Evolutionary conservation across 441 rosid genomes (phyloP).

Genomic region (Pelargonium fulgidum): DNA sequence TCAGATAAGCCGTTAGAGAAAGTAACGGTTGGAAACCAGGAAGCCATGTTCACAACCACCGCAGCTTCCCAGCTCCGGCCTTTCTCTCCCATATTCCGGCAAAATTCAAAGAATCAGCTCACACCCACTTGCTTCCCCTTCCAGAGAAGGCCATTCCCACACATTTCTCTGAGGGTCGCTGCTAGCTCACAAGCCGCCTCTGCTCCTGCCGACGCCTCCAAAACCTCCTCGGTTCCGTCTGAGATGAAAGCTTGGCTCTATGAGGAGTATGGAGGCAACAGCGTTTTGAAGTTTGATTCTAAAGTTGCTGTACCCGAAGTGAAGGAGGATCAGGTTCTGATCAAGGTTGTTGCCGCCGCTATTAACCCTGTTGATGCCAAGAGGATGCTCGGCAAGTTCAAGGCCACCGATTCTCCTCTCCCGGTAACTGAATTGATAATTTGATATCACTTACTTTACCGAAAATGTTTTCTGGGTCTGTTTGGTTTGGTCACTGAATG

Average conservation of each 20-base stretch:
- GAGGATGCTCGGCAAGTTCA: conserved; percentile 77
- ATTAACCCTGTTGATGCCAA: conserved; percentile 86
- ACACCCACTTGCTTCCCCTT: background rate
- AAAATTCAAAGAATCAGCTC: conserved; percentile 17
- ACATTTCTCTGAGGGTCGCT: conserved; percentile 31
- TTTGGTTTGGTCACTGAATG: too few species aligned
- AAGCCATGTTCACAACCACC: conserved; percentile 37
- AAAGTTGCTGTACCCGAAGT: conserved; percentile 61
- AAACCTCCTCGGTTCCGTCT: conserved; percentile 35
- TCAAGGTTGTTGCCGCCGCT: conserved; percentile 81
- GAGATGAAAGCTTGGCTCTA: conserved; percentile 85
- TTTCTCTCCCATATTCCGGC: conserved; percentile 27
- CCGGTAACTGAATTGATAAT: conserved; percentile 37
- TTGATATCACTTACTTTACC: background rate
- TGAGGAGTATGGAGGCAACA: conserved; percentile 68
- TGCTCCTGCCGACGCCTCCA: conserved; percentile 29
- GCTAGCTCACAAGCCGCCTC: conserved; percentile 60
- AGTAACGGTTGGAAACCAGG: conserved; percentile 31
- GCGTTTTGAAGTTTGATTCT: conserved; percentile 65
- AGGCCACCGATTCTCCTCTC: conserved; percentile 84
- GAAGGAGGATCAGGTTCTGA: conserved; percentile 71
- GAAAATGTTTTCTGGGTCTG: background rate
- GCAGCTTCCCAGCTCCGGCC: conserved; percentile 27
- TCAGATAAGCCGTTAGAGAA: conserved; percentile 28
- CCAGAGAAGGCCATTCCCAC: conserved; percentile 13